Percentiles rank a stretch among this genome's conserved stretches.
phyloP scores from a whole-genome alignment of 2,329 filamentous ascomycete species.

The Phialocephala sp. region DNA sequence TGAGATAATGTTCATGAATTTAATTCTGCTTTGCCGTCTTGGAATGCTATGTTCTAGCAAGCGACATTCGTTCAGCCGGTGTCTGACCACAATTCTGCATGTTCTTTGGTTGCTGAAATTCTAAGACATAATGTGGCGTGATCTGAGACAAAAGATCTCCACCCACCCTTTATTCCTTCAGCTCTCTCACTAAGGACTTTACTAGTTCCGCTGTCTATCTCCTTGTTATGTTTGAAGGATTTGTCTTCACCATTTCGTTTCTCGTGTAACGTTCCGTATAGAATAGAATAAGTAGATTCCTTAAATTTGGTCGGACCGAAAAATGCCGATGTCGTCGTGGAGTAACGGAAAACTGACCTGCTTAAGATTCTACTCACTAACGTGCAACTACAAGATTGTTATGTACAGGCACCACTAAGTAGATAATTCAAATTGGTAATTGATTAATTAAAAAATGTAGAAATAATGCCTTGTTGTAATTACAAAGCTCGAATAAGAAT shows the following conservation, averaged over 20 bases:
- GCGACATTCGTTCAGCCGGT: neutral
- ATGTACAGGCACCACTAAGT: neutral
- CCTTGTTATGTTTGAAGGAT: no score
- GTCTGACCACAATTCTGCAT: neutral
- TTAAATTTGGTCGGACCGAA: neutral
- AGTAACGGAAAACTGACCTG: neutral
- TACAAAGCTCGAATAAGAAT: no score
- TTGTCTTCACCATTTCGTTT: no score
- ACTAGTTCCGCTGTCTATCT: neutral
- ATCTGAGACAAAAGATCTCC: no score
- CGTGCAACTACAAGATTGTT: neutral
- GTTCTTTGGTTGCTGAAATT: no score
- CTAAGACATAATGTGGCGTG: no score
- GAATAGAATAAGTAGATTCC: neutral
- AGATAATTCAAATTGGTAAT: no score
- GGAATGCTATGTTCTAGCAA: neutral
- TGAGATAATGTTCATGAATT: slow-evolving; percentile 7
- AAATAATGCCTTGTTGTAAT: no score
- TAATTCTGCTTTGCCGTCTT: neutral
- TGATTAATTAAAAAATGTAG: no score
- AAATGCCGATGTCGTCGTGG: neutral
- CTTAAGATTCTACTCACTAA: neutral
- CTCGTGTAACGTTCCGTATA: neutral
- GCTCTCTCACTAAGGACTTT: neutral
- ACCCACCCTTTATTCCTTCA: no score